Percentiles rank a stretch among this genome's conserved stretches.
phyloP scores from a whole-genome alignment of 352 stramenopile species.

The Phytophthora melonis region DNA sequence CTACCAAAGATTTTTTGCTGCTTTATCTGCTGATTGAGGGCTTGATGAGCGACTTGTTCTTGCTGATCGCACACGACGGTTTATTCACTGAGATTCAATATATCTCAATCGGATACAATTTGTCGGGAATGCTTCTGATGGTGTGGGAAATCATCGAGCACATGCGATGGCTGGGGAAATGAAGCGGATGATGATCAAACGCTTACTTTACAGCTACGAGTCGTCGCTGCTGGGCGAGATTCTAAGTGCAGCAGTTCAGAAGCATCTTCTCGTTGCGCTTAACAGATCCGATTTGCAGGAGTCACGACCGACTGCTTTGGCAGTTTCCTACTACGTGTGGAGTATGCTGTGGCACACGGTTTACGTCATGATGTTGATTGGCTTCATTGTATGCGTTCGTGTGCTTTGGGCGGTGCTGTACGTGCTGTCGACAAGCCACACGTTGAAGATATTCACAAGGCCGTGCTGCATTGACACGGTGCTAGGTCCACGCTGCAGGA shows the following conservation, averaged over 20 bases:
- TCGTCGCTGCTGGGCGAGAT: conserved; percentile 30
- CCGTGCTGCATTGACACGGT: conserved; percentile 22
- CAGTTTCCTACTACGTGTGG: conserved; percentile 34
- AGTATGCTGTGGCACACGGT: conserved; percentile 27
- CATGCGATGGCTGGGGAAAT: conserved; percentile 16
- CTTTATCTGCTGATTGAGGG: conserved; percentile 33
- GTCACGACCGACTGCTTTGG: conserved; percentile 10
- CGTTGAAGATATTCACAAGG: conserved; percentile 6
- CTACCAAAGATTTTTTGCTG: conserved; percentile 20
- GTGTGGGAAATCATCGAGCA: conserved; percentile 35
- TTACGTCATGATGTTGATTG: conserved; percentile 25
- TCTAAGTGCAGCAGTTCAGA: conserved; percentile 17
- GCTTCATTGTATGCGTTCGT: conserved; percentile 22
- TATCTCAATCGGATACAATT: conserved; percentile 37
- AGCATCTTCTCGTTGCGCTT: conserved; percentile 17
- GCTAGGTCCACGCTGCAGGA: conserved; percentile 18
- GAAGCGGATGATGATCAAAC: conserved; percentile 14
- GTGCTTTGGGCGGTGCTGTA: conserved; percentile 1
- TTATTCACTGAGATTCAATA: conserved; percentile 26
- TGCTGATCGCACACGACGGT: conserved; percentile 29
- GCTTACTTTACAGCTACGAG: conserved; percentile 34
- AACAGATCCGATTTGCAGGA: conserved; percentile 27
- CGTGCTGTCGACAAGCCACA: neutral
- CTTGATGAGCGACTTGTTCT: conserved; percentile 41
- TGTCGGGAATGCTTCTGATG: conserved; percentile 30